Percentiles rank a stretch among this genome's conserved stretches.
These are phyloP conservation scores for Wickerhamiella shivajii DNA, from an alignment of 805 yeast genomes.

Conservation along the genomic window DNA sequence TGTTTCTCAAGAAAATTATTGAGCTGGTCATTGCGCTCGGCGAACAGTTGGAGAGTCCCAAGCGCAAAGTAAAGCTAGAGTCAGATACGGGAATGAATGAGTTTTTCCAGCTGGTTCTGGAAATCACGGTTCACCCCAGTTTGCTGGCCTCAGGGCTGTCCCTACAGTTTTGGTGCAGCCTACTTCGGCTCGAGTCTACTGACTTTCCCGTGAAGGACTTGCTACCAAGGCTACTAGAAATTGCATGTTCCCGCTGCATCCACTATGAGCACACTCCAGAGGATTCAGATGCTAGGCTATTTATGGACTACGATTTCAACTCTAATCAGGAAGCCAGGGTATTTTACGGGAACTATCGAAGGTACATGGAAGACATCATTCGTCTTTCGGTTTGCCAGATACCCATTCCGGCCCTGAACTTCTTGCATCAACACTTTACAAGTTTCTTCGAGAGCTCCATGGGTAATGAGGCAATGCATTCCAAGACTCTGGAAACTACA, in stretches of 20 bases:
- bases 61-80: constrained; percentile 29
- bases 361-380: constrained; percentile 79
- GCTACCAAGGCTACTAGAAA: constrained; percentile 55
- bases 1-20: constrained; percentile 74
- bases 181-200: constrained; percentile 57
- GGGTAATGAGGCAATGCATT: constrained; percentile 50
- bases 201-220: constrained; percentile 32
- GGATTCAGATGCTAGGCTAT: constrained; percentile 47
- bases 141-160: constrained; percentile 83
- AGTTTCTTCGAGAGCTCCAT: constrained; percentile 47
- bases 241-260: constrained; percentile 62
- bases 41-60: constrained; percentile 41
- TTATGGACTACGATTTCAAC: constrained; percentile 76
- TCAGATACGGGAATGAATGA: constrained; percentile 42
- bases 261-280: constrained; percentile 58
- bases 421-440: constrained; percentile 66
- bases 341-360: constrained; percentile 66
- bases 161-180: constrained; percentile 85
- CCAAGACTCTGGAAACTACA: constrained; percentile 15
- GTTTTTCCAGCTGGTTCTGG: constrained; percentile 60
- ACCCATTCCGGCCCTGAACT: constrained; percentile 65
- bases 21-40: constrained; percentile 85
- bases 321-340: constrained; percentile 63
- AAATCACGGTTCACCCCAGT: constrained; percentile 72
- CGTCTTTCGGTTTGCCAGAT: constrained; percentile 75